phyloP scores from a whole-genome alignment of 371 early-diverging fungal species.

The Mortierella sp. region DNA sequence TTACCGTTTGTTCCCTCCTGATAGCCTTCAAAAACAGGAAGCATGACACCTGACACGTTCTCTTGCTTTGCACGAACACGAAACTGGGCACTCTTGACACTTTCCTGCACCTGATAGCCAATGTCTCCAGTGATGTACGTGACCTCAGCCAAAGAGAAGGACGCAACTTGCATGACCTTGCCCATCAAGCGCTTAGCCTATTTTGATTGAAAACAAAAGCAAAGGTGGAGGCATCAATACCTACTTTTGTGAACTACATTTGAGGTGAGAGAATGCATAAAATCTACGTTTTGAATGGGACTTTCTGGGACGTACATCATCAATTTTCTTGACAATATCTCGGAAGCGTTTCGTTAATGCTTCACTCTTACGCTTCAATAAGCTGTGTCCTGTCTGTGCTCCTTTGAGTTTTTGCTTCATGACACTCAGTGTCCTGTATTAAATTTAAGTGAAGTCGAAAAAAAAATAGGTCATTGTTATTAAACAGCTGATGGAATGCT shows the following conservation, averaged over 20 bases:
- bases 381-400: constrained; percentile 98
- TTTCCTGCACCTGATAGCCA: constrained; percentile 95
- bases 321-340: constrained; percentile 94
- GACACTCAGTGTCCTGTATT: constrained; percentile 61
- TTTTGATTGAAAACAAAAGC: not conserved
- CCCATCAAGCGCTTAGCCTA: constrained; percentile 95
- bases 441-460: constrained; percentile 68
- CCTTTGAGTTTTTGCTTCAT: constrained; percentile 98
- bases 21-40: constrained; percentile 93
- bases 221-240: constrained; percentile 1
- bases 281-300: not conserved
- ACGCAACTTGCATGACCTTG: constrained; percentile 97
- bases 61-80: constrained; percentile 93
- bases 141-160: constrained; percentile 98
- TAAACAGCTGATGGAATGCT: not conserved
- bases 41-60: constrained; percentile 97
- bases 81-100: constrained; percentile 90
- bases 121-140: constrained; percentile 98
- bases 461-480: not conserved
- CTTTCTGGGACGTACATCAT: constrained; percentile 69
- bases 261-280: not conserved
- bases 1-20: constrained; percentile 88
- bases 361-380: constrained; percentile 98
- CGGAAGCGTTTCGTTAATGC: constrained; percentile 97
- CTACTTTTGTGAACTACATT: constrained; percentile 1